Percentiles rank a stretch among this genome's conserved stretches.
phyloP scores from a whole-genome alignment of 345 rosid species.

The Gossypium herbaceum region DNA sequence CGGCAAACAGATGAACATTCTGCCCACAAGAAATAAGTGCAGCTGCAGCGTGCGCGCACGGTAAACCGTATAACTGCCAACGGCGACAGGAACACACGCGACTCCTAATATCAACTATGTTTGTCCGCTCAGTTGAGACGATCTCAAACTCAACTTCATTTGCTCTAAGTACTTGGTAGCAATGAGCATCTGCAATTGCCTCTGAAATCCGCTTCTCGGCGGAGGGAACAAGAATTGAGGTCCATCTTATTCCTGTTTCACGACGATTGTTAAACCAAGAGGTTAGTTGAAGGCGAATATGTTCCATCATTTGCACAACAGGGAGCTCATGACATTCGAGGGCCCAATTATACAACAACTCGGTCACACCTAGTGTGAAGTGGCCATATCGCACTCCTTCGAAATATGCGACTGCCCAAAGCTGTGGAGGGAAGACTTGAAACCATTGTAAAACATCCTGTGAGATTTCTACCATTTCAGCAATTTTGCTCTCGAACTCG shows the following conservation, averaged over 20 bases:
- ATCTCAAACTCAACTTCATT: conserved; percentile 95
- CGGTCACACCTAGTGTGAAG: conserved; percentile 33
- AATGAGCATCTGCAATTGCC: conserved; percentile 81
- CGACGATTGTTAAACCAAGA: neutral
- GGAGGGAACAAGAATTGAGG: conserved; percentile 85
- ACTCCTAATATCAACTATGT: conserved; percentile 77
- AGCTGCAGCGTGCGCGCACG: conserved; percentile 96
- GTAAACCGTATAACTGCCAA: conserved; percentile 90
- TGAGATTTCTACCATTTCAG: conserved; percentile 84
- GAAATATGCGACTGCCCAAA: conserved; percentile 94
- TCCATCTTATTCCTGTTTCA: neutral
- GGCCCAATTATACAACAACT: conserved; percentile 71
- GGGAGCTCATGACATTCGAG: neutral
- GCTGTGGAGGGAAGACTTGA: conserved; percentile 65
- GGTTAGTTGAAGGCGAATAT: neutral
- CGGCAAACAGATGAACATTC: conserved; percentile 70
- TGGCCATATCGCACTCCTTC: conserved; percentile 92
- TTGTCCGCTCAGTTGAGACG: conserved; percentile 75
- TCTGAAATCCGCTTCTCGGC: conserved; percentile 74
- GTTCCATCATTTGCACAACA: conserved; percentile 14
- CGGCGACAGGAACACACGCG: conserved; percentile 88
- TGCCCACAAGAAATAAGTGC: conserved; percentile 90
- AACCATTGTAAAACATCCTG: conserved; percentile 73
- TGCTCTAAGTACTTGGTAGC: conserved; percentile 89
- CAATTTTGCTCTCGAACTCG: conserved; percentile 80